Conservation (phyloP, 1,284 basidiomycete genomes). For the Rhodotorula sp. region DNA sequence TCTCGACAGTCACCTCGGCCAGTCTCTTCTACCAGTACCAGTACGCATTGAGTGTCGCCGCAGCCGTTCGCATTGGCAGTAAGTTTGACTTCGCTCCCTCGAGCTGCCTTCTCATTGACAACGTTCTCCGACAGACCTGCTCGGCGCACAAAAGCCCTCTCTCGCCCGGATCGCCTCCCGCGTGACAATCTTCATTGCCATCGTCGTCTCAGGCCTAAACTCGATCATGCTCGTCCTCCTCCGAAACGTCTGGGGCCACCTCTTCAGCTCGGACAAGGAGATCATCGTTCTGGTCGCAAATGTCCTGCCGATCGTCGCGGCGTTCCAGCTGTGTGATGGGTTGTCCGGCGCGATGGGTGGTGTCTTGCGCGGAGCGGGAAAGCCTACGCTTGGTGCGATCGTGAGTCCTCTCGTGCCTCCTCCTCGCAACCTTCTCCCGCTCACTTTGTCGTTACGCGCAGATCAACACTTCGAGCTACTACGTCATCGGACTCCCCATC, state of each 20-base stretch:
- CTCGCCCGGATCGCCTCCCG: slow-evolving; percentile 46
- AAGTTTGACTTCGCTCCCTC: background rate
- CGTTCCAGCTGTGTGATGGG: slow-evolving; percentile 49
- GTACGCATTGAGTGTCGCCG: slow-evolving; percentile 48
- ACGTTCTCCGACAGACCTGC: slow-evolving; percentile 41
- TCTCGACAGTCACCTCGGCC: slow-evolving; percentile 31
- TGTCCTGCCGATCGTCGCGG: slow-evolving; percentile 49
- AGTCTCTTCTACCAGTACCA: slow-evolving; percentile 48
- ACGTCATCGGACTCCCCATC: slow-evolving; percentile 46
- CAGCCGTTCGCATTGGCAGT: slow-evolving; percentile 49
- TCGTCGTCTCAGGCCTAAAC: slow-evolving; percentile 47
- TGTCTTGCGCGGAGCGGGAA: slow-evolving; percentile 49
- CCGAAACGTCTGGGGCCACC: slow-evolving; percentile 46
- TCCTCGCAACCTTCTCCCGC: background rate
- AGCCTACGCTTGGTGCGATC: slow-evolving; percentile 37
- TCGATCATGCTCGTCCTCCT: slow-evolving; percentile 47
- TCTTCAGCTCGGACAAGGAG: slow-evolving; percentile 48
- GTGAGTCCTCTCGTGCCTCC: background rate
- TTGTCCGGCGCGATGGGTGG: slow-evolving; percentile 49
- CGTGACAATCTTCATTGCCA: slow-evolving; percentile 45
- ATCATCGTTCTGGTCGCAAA: slow-evolving; percentile 48
- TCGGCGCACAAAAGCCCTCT: slow-evolving; percentile 48
- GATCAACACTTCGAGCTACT: slow-evolving; percentile 45
- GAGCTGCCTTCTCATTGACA: too few species aligned
- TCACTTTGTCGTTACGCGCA: background rate